Evolutionary conservation across 2,329 filamentous ascomycete species (phyloP).

Genomic region (Aureobasidium musti): DNA sequence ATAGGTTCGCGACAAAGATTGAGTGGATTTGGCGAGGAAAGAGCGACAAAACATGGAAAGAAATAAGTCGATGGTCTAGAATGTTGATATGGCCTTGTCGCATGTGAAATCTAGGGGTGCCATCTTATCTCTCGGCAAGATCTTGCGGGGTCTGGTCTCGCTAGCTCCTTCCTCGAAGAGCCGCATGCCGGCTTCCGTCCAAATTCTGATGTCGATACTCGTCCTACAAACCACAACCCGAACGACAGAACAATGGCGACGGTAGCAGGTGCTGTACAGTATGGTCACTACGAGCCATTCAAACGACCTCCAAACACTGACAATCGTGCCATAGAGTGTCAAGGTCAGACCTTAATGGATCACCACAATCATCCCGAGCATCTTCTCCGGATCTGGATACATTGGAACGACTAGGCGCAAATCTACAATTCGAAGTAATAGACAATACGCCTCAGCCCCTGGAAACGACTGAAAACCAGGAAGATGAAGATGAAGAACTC

Average conservation of each 20-base stretch:
- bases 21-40: neutral
- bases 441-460: neutral
- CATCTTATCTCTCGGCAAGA: constrained; percentile 22
- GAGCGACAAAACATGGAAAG: constrained; percentile 20
- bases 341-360: constrained; percentile 26
- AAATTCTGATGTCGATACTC: constrained; percentile 1
- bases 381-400: constrained; percentile 17
- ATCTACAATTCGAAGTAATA: constrained; percentile 24
- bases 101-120: constrained; percentile 26
- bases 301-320: neutral
- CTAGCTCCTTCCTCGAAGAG: constrained; percentile 11
- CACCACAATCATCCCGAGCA: constrained; percentile 29
- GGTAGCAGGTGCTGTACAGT: constrained; percentile 11
- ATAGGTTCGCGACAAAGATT: constrained; percentile 9
- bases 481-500: constrained; percentile 35
- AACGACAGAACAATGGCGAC: neutral
- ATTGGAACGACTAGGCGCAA: constrained; percentile 24
- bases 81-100: neutral
- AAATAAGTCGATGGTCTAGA: constrained; percentile 1
- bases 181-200: constrained; percentile 8
- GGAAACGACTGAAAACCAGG: neutral
- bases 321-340: neutral
- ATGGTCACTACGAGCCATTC: neutral
- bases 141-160: constrained; percentile 2
- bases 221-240: neutral